phyloP scores from a whole-genome alignment of 1,139 yeast species.

The Geotrichum carabidarum region DNA sequence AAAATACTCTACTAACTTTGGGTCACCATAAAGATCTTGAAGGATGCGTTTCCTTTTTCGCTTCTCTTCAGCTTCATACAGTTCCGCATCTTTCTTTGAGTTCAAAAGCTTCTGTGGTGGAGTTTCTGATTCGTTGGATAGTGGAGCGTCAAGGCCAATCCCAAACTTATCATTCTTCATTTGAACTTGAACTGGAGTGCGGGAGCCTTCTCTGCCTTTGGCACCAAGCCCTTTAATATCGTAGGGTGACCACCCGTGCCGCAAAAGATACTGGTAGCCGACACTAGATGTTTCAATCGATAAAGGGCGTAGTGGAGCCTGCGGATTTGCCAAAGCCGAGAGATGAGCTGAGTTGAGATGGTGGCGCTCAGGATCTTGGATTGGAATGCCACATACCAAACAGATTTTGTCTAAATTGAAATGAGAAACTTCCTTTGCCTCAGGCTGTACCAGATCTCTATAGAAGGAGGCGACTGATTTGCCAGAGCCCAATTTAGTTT shows the following conservation, averaged over 20 bases:
- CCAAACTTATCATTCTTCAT: constrained; percentile 24
- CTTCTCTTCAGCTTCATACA: constrained; percentile 16
- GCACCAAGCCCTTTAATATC: constrained; percentile 27
- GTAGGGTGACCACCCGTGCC: constrained; percentile 28
- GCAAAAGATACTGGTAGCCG: constrained; percentile 25
- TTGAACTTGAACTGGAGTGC: constrained; percentile 24
- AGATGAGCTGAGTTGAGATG: constrained; percentile 21
- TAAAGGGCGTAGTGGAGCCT: constrained; percentile 20
- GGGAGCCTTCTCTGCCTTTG: constrained; percentile 26
- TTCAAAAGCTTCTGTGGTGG: constrained; percentile 13
- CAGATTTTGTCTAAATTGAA: constrained; percentile 14
- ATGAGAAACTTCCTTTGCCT: neutral
- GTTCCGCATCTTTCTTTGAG: constrained; percentile 8
- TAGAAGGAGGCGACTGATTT: constrained; percentile 11
- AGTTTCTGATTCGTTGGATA: constrained; percentile 2
- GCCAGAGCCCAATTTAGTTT: neutral
- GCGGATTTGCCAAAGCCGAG: constrained; percentile 16
- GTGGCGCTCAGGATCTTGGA: constrained; percentile 20
- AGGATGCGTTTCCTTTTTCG: constrained; percentile 20
- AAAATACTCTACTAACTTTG: constrained; percentile 8
- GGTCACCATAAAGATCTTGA: constrained; percentile 20
- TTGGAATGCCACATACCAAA: constrained; percentile 18
- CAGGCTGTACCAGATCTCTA: constrained; percentile 1
- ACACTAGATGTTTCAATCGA: constrained; percentile 16
- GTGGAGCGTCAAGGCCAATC: constrained; percentile 20